Percentiles rank a stretch among this genome's conserved stretches.
These are phyloP conservation scores for Silene uniflora DNA, from an alignment of 148 eudicot species.

Conservation along the genomic window DNA sequence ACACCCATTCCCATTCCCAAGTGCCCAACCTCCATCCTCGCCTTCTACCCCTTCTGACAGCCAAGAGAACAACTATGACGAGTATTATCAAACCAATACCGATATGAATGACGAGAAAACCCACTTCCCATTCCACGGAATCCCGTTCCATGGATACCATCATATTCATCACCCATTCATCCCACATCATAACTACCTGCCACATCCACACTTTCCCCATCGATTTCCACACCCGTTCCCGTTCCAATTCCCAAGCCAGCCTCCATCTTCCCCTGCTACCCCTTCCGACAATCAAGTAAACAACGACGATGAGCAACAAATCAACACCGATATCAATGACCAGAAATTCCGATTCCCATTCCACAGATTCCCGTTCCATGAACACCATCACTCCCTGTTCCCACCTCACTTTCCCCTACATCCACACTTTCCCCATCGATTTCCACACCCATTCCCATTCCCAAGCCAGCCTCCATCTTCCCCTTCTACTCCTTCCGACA, in stretches of 20 bases:
- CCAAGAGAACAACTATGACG: no score
- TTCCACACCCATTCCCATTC: no score
- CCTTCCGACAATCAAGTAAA: background rate
- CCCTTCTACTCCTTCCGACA: no score
- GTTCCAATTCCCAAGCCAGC: background rate
- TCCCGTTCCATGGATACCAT: no score
- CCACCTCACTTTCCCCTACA: background rate
- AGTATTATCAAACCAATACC: background rate
- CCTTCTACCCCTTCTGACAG: background rate
- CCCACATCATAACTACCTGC: no score
- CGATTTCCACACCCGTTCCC: background rate
- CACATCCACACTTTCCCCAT: background rate
- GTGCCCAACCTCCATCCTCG: background rate
- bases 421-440: no score
- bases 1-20: background rate
- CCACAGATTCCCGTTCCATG: background rate
- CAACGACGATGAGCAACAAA: background rate
- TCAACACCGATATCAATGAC: background rate
- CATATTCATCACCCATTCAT: no score
- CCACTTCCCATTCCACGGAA: background rate
- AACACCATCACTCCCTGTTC: no score
- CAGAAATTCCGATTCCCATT: background rate
- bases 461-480: no score
- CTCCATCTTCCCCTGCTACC: background rate
- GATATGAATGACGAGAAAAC: background rate